These are phyloP conservation scores for Solanum hybrid DNA, from an alignment of 305 asterid genomes.

Conservation along the genomic window DNA sequence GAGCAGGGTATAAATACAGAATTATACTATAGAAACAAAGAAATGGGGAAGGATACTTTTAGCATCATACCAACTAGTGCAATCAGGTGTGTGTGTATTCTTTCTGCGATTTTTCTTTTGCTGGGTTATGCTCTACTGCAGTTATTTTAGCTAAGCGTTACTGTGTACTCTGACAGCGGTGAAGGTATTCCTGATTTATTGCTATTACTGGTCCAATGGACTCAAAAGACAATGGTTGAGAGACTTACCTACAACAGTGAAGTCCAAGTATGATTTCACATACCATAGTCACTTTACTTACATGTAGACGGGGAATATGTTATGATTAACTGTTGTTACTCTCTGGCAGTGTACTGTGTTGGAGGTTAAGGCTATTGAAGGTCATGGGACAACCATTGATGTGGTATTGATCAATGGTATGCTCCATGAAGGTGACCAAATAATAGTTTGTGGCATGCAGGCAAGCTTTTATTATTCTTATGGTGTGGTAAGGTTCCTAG, in stretches of 20 bases:
- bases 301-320: background rate
- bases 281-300: background rate
- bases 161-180: constrained; percentile 45
- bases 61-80: constrained; percentile 97
- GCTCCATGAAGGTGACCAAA: constrained; percentile 97
- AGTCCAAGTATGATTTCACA: constrained; percentile 55
- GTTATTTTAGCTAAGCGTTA: background rate
- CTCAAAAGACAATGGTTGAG: constrained; percentile 77
- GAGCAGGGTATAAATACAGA: constrained; percentile 92
- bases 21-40: constrained; percentile 84
- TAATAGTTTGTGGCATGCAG: constrained; percentile 96
- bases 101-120: background rate
- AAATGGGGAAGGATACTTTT: constrained; percentile 64
- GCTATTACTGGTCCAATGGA: constrained; percentile 76
- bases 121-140: background rate
- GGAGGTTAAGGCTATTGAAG: constrained; percentile 97
- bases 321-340: background rate
- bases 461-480: constrained; percentile 20
- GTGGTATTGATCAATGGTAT: constrained; percentile 91
- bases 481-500: background rate
- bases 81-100: constrained; percentile 69
- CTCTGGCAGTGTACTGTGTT: constrained; percentile 83
- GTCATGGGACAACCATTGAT: constrained; percentile 95
- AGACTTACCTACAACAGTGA: constrained; percentile 74
- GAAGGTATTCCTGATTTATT: constrained; percentile 92